These are phyloP conservation scores for Paxillus involutus DNA, from an alignment of 768 basidiomycete species.

Conservation along the genomic window DNA sequence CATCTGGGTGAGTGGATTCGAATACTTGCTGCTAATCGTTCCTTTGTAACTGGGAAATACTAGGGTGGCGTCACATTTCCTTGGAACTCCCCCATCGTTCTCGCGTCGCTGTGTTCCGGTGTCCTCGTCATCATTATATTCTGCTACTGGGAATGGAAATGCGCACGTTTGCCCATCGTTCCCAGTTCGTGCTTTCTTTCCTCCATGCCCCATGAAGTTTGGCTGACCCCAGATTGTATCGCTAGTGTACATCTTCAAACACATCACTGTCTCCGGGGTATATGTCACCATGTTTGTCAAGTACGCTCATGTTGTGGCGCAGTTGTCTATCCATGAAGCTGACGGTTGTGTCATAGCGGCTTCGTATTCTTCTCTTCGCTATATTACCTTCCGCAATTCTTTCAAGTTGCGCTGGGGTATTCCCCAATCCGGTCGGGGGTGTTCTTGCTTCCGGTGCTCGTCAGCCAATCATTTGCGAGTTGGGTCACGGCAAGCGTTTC, in stretches of 20 bases:
- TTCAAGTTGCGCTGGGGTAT: conserved; percentile 70
- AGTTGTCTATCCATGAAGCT: neutral
- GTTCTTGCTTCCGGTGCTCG: conserved; percentile 67
- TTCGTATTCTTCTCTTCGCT: conserved; percentile 63
- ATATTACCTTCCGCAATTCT: conserved; percentile 75
- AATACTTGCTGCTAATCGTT: neutral
- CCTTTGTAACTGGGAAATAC: conserved; percentile 1
- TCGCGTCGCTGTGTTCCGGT: conserved; percentile 59
- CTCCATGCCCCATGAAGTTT: neutral
- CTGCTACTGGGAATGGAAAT: conserved; percentile 72
- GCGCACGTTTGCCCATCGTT: conserved; percentile 68
- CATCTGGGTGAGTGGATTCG: conserved; percentile 54
- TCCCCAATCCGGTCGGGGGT: conserved; percentile 63
- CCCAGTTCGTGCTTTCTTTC: conserved; percentile 47
- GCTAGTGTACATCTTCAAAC: conserved; percentile 73
- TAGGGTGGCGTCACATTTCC: conserved; percentile 73
- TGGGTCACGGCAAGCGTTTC: conserved; percentile 43
- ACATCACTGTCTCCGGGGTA: conserved; percentile 63
- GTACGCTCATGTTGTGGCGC: conserved; percentile 29
- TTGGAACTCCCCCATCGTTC: conserved; percentile 67
- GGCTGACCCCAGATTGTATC: neutral
- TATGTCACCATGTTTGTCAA: conserved; percentile 72
- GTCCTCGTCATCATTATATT: conserved; percentile 55
- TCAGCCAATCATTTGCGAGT: conserved; percentile 61
- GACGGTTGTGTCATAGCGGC: conserved; percentile 36